Base-by-base conservation (phyloP, 345 rosid genomes). In the Trapa incisa region DNA sequence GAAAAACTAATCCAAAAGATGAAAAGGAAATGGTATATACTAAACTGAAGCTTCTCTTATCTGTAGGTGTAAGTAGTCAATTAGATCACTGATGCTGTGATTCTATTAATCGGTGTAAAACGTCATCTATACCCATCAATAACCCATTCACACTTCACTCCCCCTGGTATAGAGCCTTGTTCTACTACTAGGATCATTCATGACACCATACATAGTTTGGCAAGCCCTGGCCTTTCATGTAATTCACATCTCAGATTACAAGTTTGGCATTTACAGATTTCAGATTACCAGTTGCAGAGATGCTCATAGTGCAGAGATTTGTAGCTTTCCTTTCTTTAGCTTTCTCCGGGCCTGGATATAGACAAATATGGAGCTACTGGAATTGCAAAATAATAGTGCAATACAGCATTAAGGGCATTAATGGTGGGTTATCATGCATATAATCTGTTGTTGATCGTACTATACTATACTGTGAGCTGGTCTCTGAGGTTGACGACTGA, bases 401-500 rank as follows among this genome's bases (percentile, higher is more conserved):
- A 22, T 22, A 22, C 29, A 22, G 29, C 29, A 22, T 22, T 22
- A 22, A 22, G 29, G 29, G 2, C 29, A 22, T 22, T 22, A 22
- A 22, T 22, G 29, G 29, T 22, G 29, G 29, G 29, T 22, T 22
- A 22, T 22, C 29, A 3, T 41, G 4, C 6, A 3, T 41, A 41
- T 41, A 22, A 22, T 22, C 29, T 22, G 29, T 22, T 22, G 29
- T 22, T 22, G 29, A 22, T 22, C 29, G 29, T 22, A 22, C 29
- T 22, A 22, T n/a, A n/a, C n/a, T n/a, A n/a, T 75, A 92, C 98
- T 92, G 90, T 97, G 0, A 93, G 76, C 66, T 93, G 98, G 76
- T 93, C 98, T 0, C 98, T 97, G 0, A 93, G 96, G 78, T 93
- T 93, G 67, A 93, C 62, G 14, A 93, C 98, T 22, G 58, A 93